Conservation (phyloP, 495 filamentous ascomycete species). For the Penicillium canescens region DNA sequence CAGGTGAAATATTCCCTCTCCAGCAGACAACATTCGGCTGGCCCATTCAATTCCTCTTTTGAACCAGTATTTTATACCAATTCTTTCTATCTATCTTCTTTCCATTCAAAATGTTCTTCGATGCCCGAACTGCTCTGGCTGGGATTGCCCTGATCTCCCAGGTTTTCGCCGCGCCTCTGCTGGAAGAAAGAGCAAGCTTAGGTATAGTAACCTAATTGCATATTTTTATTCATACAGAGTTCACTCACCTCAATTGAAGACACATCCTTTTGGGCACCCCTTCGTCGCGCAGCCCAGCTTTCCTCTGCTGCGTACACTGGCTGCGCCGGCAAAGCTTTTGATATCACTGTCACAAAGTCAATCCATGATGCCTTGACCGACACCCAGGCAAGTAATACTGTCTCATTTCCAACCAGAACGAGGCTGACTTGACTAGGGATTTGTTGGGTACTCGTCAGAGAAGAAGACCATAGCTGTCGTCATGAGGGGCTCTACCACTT, state of each 20-base stretch:
- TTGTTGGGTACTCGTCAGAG: constrained; percentile 27
- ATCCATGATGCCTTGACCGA: constrained; percentile 25
- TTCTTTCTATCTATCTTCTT: not conserved
- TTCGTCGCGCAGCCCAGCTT: constrained; percentile 33
- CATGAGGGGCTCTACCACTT: constrained; percentile 33
- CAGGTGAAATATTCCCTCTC: not conserved
- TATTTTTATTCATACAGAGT: not conserved
- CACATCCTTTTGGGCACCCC: constrained; percentile 18
- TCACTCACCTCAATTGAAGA: constrained; percentile 14
- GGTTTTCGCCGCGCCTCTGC: constrained; percentile 10
- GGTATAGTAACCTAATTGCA: constrained; percentile 7
- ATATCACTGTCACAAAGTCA: constrained; percentile 34
- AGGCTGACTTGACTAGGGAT: constrained; percentile 18
- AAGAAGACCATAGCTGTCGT: constrained; percentile 32
- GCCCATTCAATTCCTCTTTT: not conserved
- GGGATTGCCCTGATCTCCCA: constrained; percentile 12
- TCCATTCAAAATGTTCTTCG: constrained; percentile 13
- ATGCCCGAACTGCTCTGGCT: constrained; percentile 2
- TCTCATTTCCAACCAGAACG: not conserved
- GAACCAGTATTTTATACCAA: not conserved
- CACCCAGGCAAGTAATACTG: constrained; percentile 19
- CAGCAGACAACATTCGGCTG: not conserved
- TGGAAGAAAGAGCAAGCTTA: constrained; percentile 16
- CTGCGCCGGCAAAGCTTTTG: constrained; percentile 29
- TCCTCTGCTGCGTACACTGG: constrained; percentile 36